Conservation (phyloP, 2,329 filamentous ascomycete species). For the Paramyrothecium roridum region DNA sequence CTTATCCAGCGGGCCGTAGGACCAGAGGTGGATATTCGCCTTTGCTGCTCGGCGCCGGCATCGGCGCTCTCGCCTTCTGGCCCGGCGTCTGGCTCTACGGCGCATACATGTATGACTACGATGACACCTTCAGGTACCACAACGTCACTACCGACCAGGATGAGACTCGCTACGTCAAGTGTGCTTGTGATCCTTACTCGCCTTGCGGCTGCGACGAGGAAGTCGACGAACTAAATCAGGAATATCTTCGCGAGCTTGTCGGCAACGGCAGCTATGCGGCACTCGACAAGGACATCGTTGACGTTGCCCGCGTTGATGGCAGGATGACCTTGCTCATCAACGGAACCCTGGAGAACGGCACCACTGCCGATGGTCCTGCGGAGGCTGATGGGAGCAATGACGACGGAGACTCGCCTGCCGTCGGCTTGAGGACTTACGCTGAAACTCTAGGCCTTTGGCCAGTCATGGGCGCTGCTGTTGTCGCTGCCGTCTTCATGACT, state of each 20-base stretch:
- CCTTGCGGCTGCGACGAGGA: constrained; percentile 69
- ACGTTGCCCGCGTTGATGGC: constrained; percentile 41
- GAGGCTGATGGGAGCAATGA: background rate
- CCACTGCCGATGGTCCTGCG: constrained; percentile 37
- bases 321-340: constrained; percentile 42
- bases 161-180: constrained; percentile 32
- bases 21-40: constrained; percentile 42
- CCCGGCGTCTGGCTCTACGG: constrained; percentile 63
- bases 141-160: constrained; percentile 43
- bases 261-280: constrained; percentile 59
- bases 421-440: constrained; percentile 26
- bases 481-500: constrained; percentile 39
- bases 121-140: constrained; percentile 41
- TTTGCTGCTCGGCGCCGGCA: constrained; percentile 34
- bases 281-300: constrained; percentile 61
- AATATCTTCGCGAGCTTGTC: constrained; percentile 41
- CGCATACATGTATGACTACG: constrained; percentile 55
- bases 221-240: constrained; percentile 56
- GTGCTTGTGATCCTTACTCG: constrained; percentile 47
- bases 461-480: constrained; percentile 33
- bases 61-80: constrained; percentile 52
- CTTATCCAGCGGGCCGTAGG: constrained; percentile 59
- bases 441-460: constrained; percentile 49
- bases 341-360: constrained; percentile 68
- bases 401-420: constrained; percentile 22